Percentiles rank a stretch among this genome's conserved stretches.
Conservation (phyloP, 306 rosid genomes). For the Lotus japonicus region DNA sequence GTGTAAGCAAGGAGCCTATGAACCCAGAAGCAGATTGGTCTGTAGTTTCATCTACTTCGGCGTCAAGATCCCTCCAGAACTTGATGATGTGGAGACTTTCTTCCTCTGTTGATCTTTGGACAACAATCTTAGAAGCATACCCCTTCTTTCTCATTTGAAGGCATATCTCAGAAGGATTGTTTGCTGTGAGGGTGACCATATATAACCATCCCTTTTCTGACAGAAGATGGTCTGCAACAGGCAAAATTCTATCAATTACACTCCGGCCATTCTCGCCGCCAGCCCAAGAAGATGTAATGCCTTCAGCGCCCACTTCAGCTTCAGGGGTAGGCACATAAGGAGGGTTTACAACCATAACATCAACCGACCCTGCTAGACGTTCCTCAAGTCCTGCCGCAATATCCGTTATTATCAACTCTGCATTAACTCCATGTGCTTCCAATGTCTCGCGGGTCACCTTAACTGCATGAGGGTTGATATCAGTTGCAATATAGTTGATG, state of each 20-base stretch:
- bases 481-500: constrained; percentile 73
- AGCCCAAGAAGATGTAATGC: constrained; percentile 85
- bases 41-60: constrained; percentile 9
- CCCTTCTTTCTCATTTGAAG: constrained; percentile 70
- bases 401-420: constrained; percentile 68
- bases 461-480: constrained; percentile 72
- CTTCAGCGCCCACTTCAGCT: constrained; percentile 78
- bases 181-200: constrained; percentile 74
- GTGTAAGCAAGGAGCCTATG: constrained; percentile 38
- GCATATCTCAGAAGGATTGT: constrained; percentile 76
- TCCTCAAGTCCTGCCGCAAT: constrained; percentile 73
- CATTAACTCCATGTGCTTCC: constrained; percentile 80
- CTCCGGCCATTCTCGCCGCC: constrained; percentile 91
- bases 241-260: constrained; percentile 76
- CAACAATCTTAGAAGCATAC: constrained; percentile 67
- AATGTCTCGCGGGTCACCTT: constrained; percentile 63
- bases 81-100: constrained; percentile 86
- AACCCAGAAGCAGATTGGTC: constrained; percentile 33
- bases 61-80: constrained; percentile 71
- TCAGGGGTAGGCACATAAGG: constrained; percentile 98
- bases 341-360: constrained; percentile 89
- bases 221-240: constrained; percentile 61
- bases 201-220: constrained; percentile 91
- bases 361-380: constrained; percentile 71
- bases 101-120: constrained; percentile 90